Evolutionary conservation across 1,139 yeast species (phyloP).

Genomic region (Saccharomyces hybrid): DNA sequence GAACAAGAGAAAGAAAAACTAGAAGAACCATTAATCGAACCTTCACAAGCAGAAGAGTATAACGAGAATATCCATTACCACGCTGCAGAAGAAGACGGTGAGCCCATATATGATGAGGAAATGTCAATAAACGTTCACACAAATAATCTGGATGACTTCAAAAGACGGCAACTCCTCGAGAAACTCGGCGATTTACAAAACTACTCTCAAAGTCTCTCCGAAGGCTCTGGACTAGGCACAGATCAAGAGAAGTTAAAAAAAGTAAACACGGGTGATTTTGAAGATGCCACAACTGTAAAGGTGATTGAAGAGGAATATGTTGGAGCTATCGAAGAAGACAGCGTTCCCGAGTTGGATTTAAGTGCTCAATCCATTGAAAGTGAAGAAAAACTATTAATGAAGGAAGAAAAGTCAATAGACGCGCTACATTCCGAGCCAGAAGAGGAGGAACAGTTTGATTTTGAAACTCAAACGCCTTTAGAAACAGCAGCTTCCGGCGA

Average conservation of each 20-base stretch:
- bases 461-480: background rate
- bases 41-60: background rate
- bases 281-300: background rate
- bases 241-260: background rate
- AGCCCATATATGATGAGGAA: background rate
- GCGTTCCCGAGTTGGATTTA: background rate
- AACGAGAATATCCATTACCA: background rate
- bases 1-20: slow-evolving; percentile 32
- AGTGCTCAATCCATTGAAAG: background rate
- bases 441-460: background rate
- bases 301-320: slow-evolving; percentile 2
- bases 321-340: slow-evolving; percentile 1
- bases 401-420: background rate
- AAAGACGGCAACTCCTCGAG: background rate
- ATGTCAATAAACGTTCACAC: background rate
- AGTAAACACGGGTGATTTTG: background rate
- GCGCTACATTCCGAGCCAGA: background rate
- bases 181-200: background rate
- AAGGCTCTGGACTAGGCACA: background rate
- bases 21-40: slow-evolving; percentile 36
- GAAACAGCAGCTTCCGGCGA: background rate
- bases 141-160: background rate
- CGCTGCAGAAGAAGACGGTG: background rate
- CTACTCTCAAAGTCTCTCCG: background rate
- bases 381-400: background rate